These are phyloP conservation scores for Trichoderma asperelloides DNA, from an alignment of 495 filamentous ascomycete genomes.

Conservation along the genomic window DNA sequence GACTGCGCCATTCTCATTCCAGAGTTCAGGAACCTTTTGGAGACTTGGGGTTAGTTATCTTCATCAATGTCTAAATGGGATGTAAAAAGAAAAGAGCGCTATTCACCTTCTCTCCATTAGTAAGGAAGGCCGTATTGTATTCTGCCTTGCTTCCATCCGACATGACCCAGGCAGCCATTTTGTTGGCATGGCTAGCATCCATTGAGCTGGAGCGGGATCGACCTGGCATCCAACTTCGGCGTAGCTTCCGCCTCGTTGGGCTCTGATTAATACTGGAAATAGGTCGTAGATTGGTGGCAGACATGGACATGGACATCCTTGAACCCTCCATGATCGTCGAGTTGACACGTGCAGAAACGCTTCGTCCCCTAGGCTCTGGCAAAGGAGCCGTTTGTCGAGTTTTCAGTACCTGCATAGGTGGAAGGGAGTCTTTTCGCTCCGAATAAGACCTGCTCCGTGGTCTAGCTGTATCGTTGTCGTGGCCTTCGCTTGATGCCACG, in stretches of 20 bases:
- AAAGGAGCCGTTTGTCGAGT: neutral
- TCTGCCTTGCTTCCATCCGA: constrained; percentile 47
- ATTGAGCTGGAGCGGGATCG: constrained; percentile 35
- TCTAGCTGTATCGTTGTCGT: neutral
- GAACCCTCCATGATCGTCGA: neutral
- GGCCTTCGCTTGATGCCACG: neutral
- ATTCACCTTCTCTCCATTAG: constrained; percentile 50
- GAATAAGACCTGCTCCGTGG: neutral
- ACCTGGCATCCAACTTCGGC: constrained; percentile 36
- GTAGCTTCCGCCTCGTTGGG: constrained; percentile 22
- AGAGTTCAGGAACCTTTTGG: constrained; percentile 69
- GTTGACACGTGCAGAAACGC: neutral
- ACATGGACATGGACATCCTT: neutral
- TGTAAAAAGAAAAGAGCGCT: constrained; percentile 10
- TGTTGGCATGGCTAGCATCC: constrained; percentile 16
- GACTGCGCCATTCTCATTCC: constrained; percentile 79
- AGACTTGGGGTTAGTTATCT: neutral
- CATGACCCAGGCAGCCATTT: constrained; percentile 53
- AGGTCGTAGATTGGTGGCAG: neutral
- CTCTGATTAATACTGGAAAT: neutral
- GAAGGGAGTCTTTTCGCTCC: neutral
- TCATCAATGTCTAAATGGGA: neutral
- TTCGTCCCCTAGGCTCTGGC: neutral
- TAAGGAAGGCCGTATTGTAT: constrained; percentile 51
- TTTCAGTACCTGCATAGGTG: neutral